Percentiles rank a stretch among this genome's conserved stretches.
phyloP scores from a whole-genome alignment of 805 yeast genomes.

The Yarrowia sp. region DNA sequence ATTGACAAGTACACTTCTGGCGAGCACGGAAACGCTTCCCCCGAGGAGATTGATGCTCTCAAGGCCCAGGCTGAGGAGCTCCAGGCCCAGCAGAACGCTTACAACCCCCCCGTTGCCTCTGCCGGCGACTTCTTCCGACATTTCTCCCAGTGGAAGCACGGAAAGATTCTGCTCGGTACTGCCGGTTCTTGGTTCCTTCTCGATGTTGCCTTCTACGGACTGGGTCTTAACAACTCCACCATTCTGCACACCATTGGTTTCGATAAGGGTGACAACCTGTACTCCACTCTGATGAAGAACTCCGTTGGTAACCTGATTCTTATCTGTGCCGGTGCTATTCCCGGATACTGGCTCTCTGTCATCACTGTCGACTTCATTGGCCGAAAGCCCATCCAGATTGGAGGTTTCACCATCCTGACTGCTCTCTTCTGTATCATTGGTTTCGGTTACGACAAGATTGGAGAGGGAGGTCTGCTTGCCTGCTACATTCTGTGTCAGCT shows the following conservation, averaged over 20 bases:
- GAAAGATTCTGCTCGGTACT: conserved; percentile 70
- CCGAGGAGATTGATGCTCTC: conserved; percentile 54
- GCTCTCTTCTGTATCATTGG: conserved; percentile 63
- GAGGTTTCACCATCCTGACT: conserved; percentile 64
- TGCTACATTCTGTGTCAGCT: conserved; percentile 66
- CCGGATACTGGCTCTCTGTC: conserved; percentile 67
- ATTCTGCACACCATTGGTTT: conserved; percentile 57
- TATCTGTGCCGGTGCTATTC: conserved; percentile 87
- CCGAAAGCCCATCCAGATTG: conserved; percentile 63
- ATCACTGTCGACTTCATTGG: conserved; percentile 63
- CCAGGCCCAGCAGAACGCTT: conserved; percentile 54
- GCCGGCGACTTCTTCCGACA: conserved; percentile 73
- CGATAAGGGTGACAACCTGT: conserved; percentile 74
- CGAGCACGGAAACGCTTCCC: conserved; percentile 58
- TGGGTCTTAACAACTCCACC: conserved; percentile 62
- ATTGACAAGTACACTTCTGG: conserved; percentile 57
- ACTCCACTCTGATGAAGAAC: conserved; percentile 56
- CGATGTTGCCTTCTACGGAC: conserved; percentile 71
- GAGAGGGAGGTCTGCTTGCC: conserved; percentile 54
- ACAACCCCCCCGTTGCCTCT: conserved; percentile 76
- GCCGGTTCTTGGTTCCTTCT: conserved; percentile 67
- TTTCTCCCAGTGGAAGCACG: conserved; percentile 85
- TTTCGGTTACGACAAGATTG: conserved; percentile 56
- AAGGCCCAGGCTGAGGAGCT: conserved; percentile 62
- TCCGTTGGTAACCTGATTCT: conserved; percentile 88